phyloP scores from a whole-genome alignment of 306 rosid genomes.

The Vachellia pachyceras region DNA sequence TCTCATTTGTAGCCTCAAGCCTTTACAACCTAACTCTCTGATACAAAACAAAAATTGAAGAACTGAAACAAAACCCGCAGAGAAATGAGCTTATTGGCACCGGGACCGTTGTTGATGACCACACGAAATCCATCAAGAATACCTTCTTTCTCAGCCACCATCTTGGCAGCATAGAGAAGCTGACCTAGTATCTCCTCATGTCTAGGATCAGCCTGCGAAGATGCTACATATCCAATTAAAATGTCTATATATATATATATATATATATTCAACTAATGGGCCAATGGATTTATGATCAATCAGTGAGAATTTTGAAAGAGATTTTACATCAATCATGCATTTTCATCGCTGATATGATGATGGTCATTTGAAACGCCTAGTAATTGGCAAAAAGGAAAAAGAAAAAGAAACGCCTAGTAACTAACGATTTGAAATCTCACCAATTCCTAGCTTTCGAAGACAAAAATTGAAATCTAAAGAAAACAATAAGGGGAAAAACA shows the following conservation, averaged over 20 bases:
- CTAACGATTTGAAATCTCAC: background rate
- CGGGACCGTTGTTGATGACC: constrained; percentile 79
- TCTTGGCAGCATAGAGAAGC: constrained; percentile 80
- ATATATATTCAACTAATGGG: background rate
- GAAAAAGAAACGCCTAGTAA: too few relatives aligned
- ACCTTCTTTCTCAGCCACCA: constrained; percentile 83
- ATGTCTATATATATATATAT: background rate
- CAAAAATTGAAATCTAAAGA: background rate
- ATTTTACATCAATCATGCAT: background rate
- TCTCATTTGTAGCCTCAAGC: background rate
- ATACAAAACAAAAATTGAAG: background rate
- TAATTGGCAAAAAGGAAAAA: too few relatives aligned
- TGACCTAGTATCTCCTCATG: constrained; percentile 79
- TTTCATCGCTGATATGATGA: background rate
- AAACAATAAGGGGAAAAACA: background rate
- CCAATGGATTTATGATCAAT: background rate
- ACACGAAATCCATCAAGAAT: constrained; percentile 84
- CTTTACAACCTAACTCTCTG: too few relatives aligned
- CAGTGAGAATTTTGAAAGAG: background rate
- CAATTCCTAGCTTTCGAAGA: background rate
- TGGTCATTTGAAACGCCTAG: background rate
- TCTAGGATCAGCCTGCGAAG: constrained; percentile 67
- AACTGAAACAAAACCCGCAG: background rate
- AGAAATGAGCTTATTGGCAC: constrained; percentile 63
- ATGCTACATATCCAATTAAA: constrained; percentile 24